Percentiles rank a stretch among this genome's conserved stretches.
These are phyloP conservation scores for Psilocybe cyanescens DNA, from an alignment of 768 basidiomycete species.

Conservation along the genomic window DNA sequence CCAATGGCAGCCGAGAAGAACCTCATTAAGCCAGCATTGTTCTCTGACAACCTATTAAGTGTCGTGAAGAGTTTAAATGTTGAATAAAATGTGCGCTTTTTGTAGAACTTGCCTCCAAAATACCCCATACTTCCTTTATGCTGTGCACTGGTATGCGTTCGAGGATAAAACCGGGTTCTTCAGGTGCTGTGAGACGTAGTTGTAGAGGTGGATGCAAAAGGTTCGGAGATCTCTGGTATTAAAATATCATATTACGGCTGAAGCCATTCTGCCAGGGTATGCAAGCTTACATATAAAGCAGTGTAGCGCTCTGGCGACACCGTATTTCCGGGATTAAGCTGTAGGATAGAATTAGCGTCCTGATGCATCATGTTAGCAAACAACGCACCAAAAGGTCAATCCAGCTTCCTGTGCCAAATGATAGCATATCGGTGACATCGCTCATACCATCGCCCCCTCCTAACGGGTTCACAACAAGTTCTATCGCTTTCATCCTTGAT, in stretches of 20 bases:
- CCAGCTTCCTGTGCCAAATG: conserved; percentile 62
- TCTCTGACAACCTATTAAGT: conserved; percentile 68
- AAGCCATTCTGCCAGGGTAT: background rate
- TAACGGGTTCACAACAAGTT: conserved; percentile 61
- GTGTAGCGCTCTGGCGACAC: conserved; percentile 68
- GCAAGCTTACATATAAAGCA: conserved; percentile 60
- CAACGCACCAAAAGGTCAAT: conserved; percentile 58
- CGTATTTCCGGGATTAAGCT: conserved; percentile 58
- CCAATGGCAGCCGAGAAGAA: conserved; percentile 66
- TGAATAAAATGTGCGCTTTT: background rate
- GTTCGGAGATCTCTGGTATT: conserved; percentile 64
- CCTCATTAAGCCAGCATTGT: conserved; percentile 85
- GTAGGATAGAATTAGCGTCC: conserved; percentile 1
- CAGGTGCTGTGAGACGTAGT: conserved; percentile 66
- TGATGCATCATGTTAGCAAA: background rate
- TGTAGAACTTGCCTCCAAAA: conserved; percentile 60
- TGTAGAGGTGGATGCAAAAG: conserved; percentile 70
- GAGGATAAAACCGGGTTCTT: conserved; percentile 77
- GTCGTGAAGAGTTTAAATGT: background rate
- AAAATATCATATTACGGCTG: background rate
- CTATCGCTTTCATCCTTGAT: conserved; percentile 73
- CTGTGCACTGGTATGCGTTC: conserved; percentile 73
- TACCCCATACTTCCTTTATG: conserved; percentile 74
- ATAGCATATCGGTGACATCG: conserved; percentile 41
- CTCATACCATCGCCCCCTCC: conserved; percentile 44